Evolutionary conservation across 352 stramenopile genomes (phyloP), one percentile per base, ranked within the genome.

Genomic region (Phytophthora boehmeriae): DNA sequence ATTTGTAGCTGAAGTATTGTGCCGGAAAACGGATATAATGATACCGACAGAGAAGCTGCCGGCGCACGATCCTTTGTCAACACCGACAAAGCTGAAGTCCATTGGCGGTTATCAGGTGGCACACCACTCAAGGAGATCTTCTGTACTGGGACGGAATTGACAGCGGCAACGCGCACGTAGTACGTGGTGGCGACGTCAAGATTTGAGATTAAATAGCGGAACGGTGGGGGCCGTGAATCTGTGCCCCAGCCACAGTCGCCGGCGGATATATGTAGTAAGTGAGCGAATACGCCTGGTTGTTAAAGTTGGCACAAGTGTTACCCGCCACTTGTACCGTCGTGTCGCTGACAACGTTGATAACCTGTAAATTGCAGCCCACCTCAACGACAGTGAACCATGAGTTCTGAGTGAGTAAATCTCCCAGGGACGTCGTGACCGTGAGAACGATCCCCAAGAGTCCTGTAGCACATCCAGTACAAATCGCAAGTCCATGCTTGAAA

Each of bases 21-120:
- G 5, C 61, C 73, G 4, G 78, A 92, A 30, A 83, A 90, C 5
- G 80, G 71, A 23, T 78, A 79, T 6, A 93, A 28, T 8, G 71
- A 76, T 5, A 93, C 85, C 2, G 64, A 79, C 2, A 91, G 43
- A 0, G 86, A 82, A 3, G 78, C 70, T 43, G 92, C 83, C 5
- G 96, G 93, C 13, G 91, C 78, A 56, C 90, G 89, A 63, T 98
- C 79, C 19, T 78, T 76, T 0, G 95, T 93, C 1, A 78, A 83
- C 0, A 85, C 82, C 23, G 83, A 86, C 3, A 95, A 45, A 5
- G 71, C 63, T 11, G 80, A 86, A 25, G 89, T 97, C 95, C 95
- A 99, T 58, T 97, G 88, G 17, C 92, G 93, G 59, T 98, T 98
- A 59, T 98, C 76, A 9, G 81, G 83, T 11, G 89, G 80, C 27